Evolutionary conservation across 345 rosid genomes (phyloP).

Genomic region (Leavenworthia alabamica): DNA sequence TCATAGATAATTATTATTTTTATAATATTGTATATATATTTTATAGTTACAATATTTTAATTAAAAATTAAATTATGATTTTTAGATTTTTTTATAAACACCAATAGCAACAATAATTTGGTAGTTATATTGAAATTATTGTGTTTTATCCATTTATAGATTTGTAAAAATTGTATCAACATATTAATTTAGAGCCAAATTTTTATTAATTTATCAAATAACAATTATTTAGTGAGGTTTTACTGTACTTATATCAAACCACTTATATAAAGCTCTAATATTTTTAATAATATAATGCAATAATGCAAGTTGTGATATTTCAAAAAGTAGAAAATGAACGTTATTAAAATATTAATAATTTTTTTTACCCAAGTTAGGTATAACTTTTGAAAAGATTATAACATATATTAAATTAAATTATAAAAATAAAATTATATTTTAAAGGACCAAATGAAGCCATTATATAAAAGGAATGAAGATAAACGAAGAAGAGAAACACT

Average conservation of each 20-base stretch:
- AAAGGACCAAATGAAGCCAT: slow-evolving; percentile 20
- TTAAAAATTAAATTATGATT: not conserved
- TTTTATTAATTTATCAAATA: too few relatives aligned
- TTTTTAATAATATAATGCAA: not conserved
- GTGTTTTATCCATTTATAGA: too few relatives aligned
- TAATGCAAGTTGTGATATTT: slow-evolving; percentile 7
- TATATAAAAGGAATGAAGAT: slow-evolving; percentile 21
- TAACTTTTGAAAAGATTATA: slow-evolving; percentile 19
- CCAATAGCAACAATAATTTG: not conserved
- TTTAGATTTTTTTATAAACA: not conserved
- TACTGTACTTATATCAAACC: not conserved
- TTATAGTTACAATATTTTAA: not conserved
- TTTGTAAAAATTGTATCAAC: too few relatives aligned
- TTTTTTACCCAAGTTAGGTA: slow-evolving; percentile 20
- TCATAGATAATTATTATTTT: not conserved
- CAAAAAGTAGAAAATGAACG: not conserved
- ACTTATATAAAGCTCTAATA: not conserved
- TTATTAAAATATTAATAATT: not conserved
- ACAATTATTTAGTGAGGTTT: too few relatives aligned
- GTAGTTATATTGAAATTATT: too few relatives aligned
- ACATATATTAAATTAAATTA: not conserved
- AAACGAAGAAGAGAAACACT: slow-evolving; percentile 6
- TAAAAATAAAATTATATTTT: not conserved
- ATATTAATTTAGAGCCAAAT: too few relatives aligned
- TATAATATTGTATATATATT: not conserved